Evolutionary conservation across 1,284 basidiomycete species (phyloP), one percentile per base, ranked within the genome.

Genomic region (Agroathelia rolfsii): DNA sequence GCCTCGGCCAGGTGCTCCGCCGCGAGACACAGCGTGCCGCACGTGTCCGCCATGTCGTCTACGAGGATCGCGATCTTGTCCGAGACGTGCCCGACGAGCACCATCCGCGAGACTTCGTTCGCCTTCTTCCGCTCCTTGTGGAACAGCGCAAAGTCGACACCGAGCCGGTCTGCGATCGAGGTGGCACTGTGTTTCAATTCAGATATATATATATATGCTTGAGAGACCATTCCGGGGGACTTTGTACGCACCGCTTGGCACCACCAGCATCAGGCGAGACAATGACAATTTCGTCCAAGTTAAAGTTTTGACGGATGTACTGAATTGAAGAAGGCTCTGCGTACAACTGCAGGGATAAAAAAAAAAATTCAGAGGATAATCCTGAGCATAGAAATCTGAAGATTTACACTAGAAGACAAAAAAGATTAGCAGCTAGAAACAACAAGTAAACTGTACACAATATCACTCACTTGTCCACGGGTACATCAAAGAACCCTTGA

Each of bases 51-150:
- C 95, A 99, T 99, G 64, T 99, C 95, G 69, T 98, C 95, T 32
- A 98, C 93, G n/a, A 99, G 70, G 42, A 99, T 89, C 36, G 94
- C 95, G 26, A 83, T 72, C 64, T 98, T 98, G 57, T 81, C 90
- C 49, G 77, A 77, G 43, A 94, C 93, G 48, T 85, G 78, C 4
- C 95, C 95, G 39, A 99, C 95, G 32, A 99, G 78, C 29, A 98
- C 80, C 95, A 99, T 99, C 38, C 95, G 81, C 32, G 93, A 96
- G 13, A 99, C 94, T 51, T 97, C 90, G 62, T 97, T 98, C 24
- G 94, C 95, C 69, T 95, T 97, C 64, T 97, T 98, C 39, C 95
- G 83, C 62, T 99, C 95, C 59, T 99, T 99, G 76, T 99, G 95
- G 72, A 98, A 98, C 37, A 99, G 68, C 19, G 95, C 95, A 66